Evolutionary conservation across 768 basidiomycete genomes (phyloP).

Genomic region (Lactarius evosmus): DNA sequence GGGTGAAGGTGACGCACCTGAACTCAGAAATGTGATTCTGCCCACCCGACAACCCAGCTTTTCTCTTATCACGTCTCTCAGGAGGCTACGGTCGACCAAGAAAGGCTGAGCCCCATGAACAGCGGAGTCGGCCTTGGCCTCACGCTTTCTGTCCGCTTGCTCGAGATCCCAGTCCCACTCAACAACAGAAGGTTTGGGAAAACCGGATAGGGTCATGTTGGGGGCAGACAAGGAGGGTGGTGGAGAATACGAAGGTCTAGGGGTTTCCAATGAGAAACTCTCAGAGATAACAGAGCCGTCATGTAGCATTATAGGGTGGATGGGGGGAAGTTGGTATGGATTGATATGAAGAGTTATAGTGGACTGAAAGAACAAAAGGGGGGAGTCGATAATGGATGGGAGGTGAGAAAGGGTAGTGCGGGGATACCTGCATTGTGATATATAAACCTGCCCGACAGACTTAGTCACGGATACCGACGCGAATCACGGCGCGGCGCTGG

Average conservation of each 20-base stretch:
- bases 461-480: conserved; percentile 5
- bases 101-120: conserved; percentile 64
- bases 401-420: background rate
- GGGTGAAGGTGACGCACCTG: conserved; percentile 47
- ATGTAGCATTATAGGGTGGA: conserved; percentile 16
- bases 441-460: background rate
- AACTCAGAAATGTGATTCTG: conserved; percentile 68
- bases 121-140: conserved; percentile 60
- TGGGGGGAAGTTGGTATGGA: background rate
- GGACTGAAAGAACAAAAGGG: background rate
- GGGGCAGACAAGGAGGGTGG: background rate
- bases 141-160: conserved; percentile 63
- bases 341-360: background rate
- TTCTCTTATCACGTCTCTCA: conserved; percentile 76
- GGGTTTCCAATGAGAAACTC: conserved; percentile 12
- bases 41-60: conserved; percentile 64
- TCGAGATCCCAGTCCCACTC: conserved; percentile 73
- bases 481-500: background rate
- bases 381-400: background rate
- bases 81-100: conserved; percentile 67
- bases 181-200: conserved; percentile 29
- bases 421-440: background rate
- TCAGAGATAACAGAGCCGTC: conserved; percentile 16
- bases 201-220: conserved; percentile 11
- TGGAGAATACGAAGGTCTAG: conserved; percentile 5